Conservation (phyloP, 75 land plant genomes). For the Pseudotsuga menziesii region DNA sequence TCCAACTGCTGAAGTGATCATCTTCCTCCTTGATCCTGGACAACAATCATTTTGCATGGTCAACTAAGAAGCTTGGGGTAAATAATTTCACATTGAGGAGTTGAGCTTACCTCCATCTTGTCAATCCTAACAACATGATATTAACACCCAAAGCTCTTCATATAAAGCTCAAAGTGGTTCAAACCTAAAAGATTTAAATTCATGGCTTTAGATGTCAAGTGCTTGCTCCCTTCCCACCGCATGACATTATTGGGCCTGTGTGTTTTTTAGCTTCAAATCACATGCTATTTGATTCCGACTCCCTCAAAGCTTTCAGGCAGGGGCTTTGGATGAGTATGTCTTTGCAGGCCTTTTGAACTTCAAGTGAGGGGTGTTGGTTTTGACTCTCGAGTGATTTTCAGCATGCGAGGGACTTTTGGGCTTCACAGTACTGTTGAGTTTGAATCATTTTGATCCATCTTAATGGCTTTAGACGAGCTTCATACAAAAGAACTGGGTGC, state of each 20-base stretch:
- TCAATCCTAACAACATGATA: too few relatives aligned
- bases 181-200: neutral
- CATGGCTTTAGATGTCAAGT: neutral
- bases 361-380: neutral
- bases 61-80: neutral
- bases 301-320: neutral
- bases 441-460: neutral
- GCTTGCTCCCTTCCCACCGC: neutral
- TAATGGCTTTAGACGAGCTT: neutral
- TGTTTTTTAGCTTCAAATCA: neutral
- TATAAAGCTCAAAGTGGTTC: neutral
- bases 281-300: neutral
- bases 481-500: neutral
- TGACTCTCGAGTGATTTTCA: neutral
- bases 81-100: too few relatives aligned
- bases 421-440: neutral
- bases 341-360: neutral
- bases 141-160: neutral
- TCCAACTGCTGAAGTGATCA: neutral
- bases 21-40: neutral
- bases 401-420: neutral
- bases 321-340: neutral
- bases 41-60: neutral
- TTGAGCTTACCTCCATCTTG: too few relatives aligned
- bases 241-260: neutral